Base-by-base conservation (phyloP, 2,329 filamentous ascomycete genomes). In the Pseudogymnoascus destructans region DNA sequence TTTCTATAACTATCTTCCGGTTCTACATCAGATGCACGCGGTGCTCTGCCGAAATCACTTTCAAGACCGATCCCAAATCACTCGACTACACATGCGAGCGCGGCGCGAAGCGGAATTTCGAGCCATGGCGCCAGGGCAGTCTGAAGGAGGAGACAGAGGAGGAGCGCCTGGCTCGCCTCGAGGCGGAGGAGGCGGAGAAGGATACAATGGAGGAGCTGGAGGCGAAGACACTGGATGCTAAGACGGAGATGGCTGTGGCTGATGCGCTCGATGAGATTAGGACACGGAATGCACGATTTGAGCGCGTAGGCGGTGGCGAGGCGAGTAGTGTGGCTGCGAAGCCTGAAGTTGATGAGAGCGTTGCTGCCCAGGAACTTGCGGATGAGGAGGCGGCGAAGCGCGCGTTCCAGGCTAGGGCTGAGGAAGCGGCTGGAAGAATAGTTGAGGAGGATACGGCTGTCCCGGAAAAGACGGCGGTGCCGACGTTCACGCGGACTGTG, bases 191-290 rank as follows among this genome's bases (percentile, higher is more conserved):
- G 65, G 80, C 85, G 60, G 89, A 95, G 71, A 79, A 84, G 63
- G 91, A 96, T 70, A 89, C 89, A 19, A 98, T 98, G 95, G 87
- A 87, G 59, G 91, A 96, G 69, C 74, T 98, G 52, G 93, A 98
- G 73, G 85, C 87, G 62, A 97, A 97, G 75, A 95, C 92, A 58
- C 75, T 87, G 19, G 93, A 98, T 70, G 91, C 91, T 0, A 91
- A 93, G 75, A 79, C 86, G 38, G 93, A 98, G 72, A 98, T 98
- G 91, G 89, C 87, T 15, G 89, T 96, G 46, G 93, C 93, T 1
- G 93, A 98, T 74, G 92, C 91, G 6, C 74, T 98, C 58, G 93
- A 98, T 71, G 91, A 96, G 73, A 96, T 98, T 59, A 79, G 92
- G 59, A 92, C 88, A 57, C 77, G 92, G 63, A 98, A 98, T 73